Base-by-base conservation (phyloP, 495 filamentous ascomycete genomes). In the Podospora sp. region DNA sequence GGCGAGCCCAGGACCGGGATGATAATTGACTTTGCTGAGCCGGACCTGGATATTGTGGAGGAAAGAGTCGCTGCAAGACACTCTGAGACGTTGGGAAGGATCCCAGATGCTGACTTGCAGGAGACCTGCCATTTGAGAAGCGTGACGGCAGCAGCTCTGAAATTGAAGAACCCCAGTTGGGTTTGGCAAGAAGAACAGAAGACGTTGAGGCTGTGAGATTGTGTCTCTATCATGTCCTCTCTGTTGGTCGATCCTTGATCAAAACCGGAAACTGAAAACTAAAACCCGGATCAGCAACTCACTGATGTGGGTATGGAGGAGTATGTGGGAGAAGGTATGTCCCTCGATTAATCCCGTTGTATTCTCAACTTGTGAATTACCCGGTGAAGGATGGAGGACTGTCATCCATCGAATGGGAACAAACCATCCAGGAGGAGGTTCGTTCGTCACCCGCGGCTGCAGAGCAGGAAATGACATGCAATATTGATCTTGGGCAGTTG, bases 401-500 rank as follows among this genome's bases (percentile, higher is more conserved):
- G 61, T 76, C 76, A 66, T 69, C 70, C 69, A 70, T 76, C 66
- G 66, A 52, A 63, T 66, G 60, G 64, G 67, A 66, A 67, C 57
- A 74, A 75, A 71, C 79, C 77, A 62, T 77, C 73, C 16, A 8
- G 9, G 53, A 60, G 59, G 69, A 72, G 71, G 71, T 72, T 77
- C 66, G 59, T 67, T 33, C 52, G 29, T 62, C 56, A 14, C 49
- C 62, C 40, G 63, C 66, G 65, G 60, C 68, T 62, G 68, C 55
- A 67, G 60, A 69, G 61, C 74, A 75, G 63, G 75, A 76, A 76
- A 67, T 76, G 66, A 56, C 35, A 40, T 56, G 35, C 63, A 25
- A 63, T 29, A 33, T 88, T 84, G 33, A 80, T 97, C 76, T 97
- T 75, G 92, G 93, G 90, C 87, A 92, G 81, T 90, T 91, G 93